Evolutionary conservation across 768 basidiomycete genomes (phyloP), one percentile per base, ranked within the genome.

Genomic region (Phaffia australis): DNA sequence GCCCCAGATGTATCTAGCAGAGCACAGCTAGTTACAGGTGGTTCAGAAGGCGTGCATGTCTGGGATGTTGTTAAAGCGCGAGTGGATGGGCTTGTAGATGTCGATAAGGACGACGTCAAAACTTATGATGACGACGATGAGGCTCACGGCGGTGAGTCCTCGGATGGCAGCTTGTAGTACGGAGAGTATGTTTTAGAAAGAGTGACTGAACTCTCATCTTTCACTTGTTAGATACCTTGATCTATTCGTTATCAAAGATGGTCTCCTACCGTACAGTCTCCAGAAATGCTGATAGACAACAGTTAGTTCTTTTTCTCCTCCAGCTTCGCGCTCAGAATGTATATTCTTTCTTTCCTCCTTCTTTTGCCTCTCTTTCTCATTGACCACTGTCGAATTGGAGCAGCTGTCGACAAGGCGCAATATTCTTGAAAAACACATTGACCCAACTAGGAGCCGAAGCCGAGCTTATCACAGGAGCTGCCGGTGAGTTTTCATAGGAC

Each of bases 381-480:
- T 3, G 30, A 29, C 4, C 19, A 27, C 25, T 65, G 29, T 47
- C 25, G 16, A 23, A 16, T 46, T 50, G 11, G 35, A 42, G 32
- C 50, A 75, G 74, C 56, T 99, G 95, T 74, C 82, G 91, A 61
- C 94, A 98, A 74, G 88, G 90, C 1, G 92, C 91, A 6, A 86
- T 93, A 54, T 92, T 91, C 85, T 77, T 98, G 64, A 87, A 87
- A 73, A 91, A 89, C 71, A 89, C 89, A 71, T 78, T 99, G 19
- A 81, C 81, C 1, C 89, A 94, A 75, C 81, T 98, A 23, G 95
- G 95, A 19, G 93, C 92, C 2, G 82, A 86, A 48, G 83, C 91
- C 0, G 79, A 81, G 11, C 78, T 98, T 9, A 21, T 69, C 0
- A 30, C 57, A 1, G 67, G 67, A 32, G 55, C 88, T 90, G 63